Evolutionary conservation across 2,329 filamentous ascomycete species (phyloP), one percentile per base, ranked within the genome.

Genomic region (Penicillium sp.): DNA sequence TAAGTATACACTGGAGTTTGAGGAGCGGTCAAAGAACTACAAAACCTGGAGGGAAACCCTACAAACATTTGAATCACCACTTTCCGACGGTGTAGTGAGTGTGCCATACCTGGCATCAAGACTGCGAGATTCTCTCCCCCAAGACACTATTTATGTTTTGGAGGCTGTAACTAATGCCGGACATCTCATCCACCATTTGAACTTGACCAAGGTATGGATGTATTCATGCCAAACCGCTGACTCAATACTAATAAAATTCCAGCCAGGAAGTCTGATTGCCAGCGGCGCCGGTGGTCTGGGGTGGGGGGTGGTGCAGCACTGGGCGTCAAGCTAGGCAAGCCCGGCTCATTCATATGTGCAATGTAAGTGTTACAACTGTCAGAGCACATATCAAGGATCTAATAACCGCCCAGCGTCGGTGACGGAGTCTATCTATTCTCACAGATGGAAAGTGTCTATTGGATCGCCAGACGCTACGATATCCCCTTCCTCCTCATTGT

Each of bases 231-330:
- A 9, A n/a, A 5, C 4, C 8, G 15, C 5, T 7, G 7, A 12
- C 3, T 19, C 7, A 4, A 29, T 35, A 7, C 55, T 64, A 29
- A 63, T 25, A 1, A 15, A 21, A 7, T 15, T n/a, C 0, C 27
- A 66, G 63, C 62, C 63, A 0, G 63, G 63, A 35, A 60, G 53
- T 23, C 42, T 65, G 0, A 33, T 67, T 25, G 63, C 57, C n/a
- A 67, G 65, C 29, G 89, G 89, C 3, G 89, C 88, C 1, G 89
- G 89, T 21, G 89, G 90, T 1, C 83, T 93, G 0, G 89, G 89
- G 3, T 93, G 89, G 89, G 88, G 85, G 89, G 89, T 10, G 89
- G 90, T 17, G 89, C 79, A 42, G 86, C 88, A 0, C 72, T 93
- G 1, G 90, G 90, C 2, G 86, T 91, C 62, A 91, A 91, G 69